Evolutionary conservation across 805 yeast genomes (phyloP), one percentile per base, ranked within the genome.

Genomic region (Candida ponderosae): DNA sequence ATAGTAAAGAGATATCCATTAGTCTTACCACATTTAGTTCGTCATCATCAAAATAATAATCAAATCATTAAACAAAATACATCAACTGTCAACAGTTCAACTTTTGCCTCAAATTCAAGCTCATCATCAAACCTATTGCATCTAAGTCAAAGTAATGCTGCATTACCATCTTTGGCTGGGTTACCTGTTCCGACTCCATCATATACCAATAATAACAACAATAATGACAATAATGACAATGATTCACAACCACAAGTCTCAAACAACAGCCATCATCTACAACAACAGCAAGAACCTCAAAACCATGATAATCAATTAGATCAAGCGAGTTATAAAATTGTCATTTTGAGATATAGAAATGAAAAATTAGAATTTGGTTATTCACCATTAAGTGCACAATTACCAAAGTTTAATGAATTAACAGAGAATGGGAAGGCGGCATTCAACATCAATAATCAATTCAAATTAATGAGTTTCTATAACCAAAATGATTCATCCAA

Each of bases 401-500:
- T 94, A 6, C 97, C 97, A 3, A 80, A 93, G 0, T 62, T 79
- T 29, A 51, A 70, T 21, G 97, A 89, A 57, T 60, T 89, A n/a
- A 48, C 87, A 11, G 84, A 82, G 39, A 88, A 87, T 53, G 87
- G 86, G 14, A 76, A 75, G 38, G 65, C 70, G 35, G 83, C 89
- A 18, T 89, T 89, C 56, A 70, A 73, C n/a, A 71, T 79, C 24
- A n/a, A 15, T 15, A 29, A n/a, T 6, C 28, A 14, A 24, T 24
- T 24, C 13, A 24, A 11, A 24, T 13, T 24, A 24, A 24, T 24
- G 4, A 24, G 28, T 13, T 24, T 24, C 13, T 24, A 24, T 24
- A 24, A 13, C 14, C n/a, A 24, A 24, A 6, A 13, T 8, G 28
- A 13, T 13, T 6, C 13, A 7, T 21, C 24, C 14, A 24, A 24